phyloP scores from a whole-genome alignment of 306 rosid genomes.

The Vachellia collinsii region DNA sequence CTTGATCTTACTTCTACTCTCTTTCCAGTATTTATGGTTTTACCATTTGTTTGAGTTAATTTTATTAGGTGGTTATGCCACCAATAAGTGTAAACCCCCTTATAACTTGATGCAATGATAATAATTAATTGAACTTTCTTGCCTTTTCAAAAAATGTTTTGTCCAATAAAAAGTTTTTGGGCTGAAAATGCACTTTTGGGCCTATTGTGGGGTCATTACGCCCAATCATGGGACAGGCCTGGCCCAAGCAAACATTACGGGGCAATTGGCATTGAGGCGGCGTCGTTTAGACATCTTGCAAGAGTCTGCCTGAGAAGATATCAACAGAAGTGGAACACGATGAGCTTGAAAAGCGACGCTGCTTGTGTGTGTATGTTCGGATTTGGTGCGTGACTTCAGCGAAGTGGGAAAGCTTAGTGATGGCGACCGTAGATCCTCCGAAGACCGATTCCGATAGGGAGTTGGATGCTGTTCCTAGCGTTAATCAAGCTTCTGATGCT shows the following conservation, averaged over 20 bases:
- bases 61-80: no score
- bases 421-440: conserved; percentile 65
- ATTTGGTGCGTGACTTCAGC: background rate
- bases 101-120: no score
- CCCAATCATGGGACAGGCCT: no score
- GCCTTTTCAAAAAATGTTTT: no score
- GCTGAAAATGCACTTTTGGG: no score
- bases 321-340: background rate
- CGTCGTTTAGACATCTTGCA: background rate
- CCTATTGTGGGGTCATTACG: no score
- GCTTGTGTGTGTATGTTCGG: background rate
- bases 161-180: no score
- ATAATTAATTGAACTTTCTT: no score
- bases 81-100: no score
- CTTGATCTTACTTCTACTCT: no score
- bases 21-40: no score
- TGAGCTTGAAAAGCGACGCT: background rate
- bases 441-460: conserved; percentile 48
- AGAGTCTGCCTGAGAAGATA: background rate
- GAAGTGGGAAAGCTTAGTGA: background rate
- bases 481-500: conserved; percentile 30
- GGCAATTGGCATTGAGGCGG: background rate
- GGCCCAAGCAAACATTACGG: background rate
- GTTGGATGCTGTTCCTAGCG: conserved; percentile 19
- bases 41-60: no score